phyloP scores from a whole-genome alignment of 306 rosid genomes.

The Trichosanthes truncata region DNA sequence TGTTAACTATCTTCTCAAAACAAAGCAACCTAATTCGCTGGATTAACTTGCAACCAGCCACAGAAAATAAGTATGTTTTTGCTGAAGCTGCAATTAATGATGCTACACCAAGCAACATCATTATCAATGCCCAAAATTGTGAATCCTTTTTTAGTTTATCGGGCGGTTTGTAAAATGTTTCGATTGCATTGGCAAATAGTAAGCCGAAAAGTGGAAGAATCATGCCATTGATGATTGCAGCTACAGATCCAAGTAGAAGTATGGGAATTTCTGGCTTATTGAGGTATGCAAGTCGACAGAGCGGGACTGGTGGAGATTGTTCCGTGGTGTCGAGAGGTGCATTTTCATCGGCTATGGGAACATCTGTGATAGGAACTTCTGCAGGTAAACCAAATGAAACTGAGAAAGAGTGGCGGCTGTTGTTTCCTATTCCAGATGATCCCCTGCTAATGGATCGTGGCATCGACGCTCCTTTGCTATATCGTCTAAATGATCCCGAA shows the following conservation, averaged over 20 bases:
- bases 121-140: constrained; percentile 48
- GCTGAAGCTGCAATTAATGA: constrained; percentile 31
- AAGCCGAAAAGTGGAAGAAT: constrained; percentile 41
- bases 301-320: constrained; percentile 29
- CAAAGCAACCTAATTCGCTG: constrained; percentile 47
- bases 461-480: constrained; percentile 27
- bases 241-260: constrained; percentile 41
- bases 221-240: constrained; percentile 42
- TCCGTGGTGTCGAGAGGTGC: constrained; percentile 11
- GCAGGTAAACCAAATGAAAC: constrained; percentile 28
- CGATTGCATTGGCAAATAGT: constrained; percentile 31
- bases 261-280: constrained; percentile 71
- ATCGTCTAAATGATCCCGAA: constrained; percentile 25
- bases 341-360: constrained; percentile 3
- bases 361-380: constrained; percentile 14
- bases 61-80: constrained; percentile 43
- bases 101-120: constrained; percentile 32
- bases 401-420: constrained; percentile 34
- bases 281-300: constrained; percentile 45
- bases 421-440: constrained; percentile 44
- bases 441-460: constrained; percentile 37
- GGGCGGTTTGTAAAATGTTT: constrained; percentile 50
- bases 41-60: constrained; percentile 57
- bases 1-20: constrained; percentile 53
- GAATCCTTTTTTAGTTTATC: constrained; percentile 49